Evolutionary conservation across 2,329 filamentous ascomycete genomes (phyloP), one percentile per base, ranked within the genome.

Genomic region (Aspergillus alliaceus): DNA sequence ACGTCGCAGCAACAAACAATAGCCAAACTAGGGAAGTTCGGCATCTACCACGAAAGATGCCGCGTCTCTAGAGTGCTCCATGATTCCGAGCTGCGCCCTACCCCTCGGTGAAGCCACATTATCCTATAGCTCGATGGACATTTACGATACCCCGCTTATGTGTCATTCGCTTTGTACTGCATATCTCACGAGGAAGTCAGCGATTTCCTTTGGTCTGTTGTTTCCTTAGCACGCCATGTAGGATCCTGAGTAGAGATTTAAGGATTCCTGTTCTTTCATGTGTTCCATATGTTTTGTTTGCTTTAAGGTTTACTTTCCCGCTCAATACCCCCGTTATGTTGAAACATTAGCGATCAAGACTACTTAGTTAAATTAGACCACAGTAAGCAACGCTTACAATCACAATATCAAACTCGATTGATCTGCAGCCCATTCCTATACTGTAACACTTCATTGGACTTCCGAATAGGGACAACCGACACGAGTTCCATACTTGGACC

Each of bases 281-380:
- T 40, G 18, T 20, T 15, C 24, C 29, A 27, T 46, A 6, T 24
- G 24, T 46, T 25, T 39, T n/a, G n/a, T n/a, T n/a, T n/a, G n/a
- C n/a, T n/a, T 27, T 42, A n/a, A 18, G 29, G 24, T 46, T 42
- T n/a, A 25, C 32, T 22, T 56, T 25, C 25, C 22, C 42, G 53
- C 53, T 49, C 44, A 56, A 56, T 56, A 56, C 53, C 53, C 53
- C 46, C 27, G 12, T 37, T 34, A 46, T 37, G 32, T 44, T 37
- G 37, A 14, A 56, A 29, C 47, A 46, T 37, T 40, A 44, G 47
- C 47, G 46, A 34, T n/a, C 29, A 32, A 31, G 35, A 22, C n/a
- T 52, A 32, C 22, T 42, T 48, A 27, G 32, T 39, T 14, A 35
- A 25, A 51, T 27, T 51, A 48, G 32, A 51, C 24, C 31, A 12